Evolutionary conservation across 2,329 filamentous ascomycete genomes (phyloP).

Genomic region (Sclerotinia spermophila): DNA sequence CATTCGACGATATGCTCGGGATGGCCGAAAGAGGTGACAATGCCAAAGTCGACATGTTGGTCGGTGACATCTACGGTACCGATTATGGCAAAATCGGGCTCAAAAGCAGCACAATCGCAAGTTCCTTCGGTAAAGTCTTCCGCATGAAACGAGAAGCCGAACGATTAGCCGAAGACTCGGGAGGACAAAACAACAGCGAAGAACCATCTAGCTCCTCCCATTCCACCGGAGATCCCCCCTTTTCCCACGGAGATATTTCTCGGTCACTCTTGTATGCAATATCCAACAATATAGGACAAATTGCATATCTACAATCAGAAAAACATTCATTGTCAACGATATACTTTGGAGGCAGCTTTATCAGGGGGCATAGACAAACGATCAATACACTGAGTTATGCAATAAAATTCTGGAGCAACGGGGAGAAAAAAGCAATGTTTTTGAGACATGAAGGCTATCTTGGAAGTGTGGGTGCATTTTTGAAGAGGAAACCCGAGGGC

Average conservation of each 20-base stretch:
- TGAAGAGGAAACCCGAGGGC: conserved; percentile 84
- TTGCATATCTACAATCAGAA: conserved; percentile 94
- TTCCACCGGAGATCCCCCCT: conserved; percentile 43
- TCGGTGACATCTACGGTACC: conserved; percentile 95
- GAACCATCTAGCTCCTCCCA: conserved; percentile 14
- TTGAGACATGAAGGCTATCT: conserved; percentile 93
- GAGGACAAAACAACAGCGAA: conserved; percentile 37
- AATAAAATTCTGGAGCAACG: conserved; percentile 96
- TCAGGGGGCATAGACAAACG: conserved; percentile 91
- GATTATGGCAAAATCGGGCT: conserved; percentile 95
- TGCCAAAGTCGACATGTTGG: conserved; percentile 87
- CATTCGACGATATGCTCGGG: conserved; percentile 96
- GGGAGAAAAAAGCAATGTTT: conserved; percentile 92
- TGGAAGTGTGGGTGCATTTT: conserved; percentile 87
- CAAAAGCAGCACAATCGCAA: conserved; percentile 93
- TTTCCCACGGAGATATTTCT: conserved; percentile 81
- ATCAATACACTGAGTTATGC: conserved; percentile 97
- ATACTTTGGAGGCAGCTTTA: conserved; percentile 97
- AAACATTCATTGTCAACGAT: conserved; percentile 89
- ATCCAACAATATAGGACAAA: conserved; percentile 97
- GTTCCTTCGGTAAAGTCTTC: conserved; percentile 95
- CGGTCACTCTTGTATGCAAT: conserved; percentile 91
- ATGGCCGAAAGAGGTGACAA: conserved; percentile 92
- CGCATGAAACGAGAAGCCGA: conserved; percentile 86
- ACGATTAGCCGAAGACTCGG: conserved; percentile 69